Percentiles rank a stretch among this genome's conserved stretches.
phyloP scores from a whole-genome alignment of 106 monocot genomes.

The Dendrobium catenatum region DNA sequence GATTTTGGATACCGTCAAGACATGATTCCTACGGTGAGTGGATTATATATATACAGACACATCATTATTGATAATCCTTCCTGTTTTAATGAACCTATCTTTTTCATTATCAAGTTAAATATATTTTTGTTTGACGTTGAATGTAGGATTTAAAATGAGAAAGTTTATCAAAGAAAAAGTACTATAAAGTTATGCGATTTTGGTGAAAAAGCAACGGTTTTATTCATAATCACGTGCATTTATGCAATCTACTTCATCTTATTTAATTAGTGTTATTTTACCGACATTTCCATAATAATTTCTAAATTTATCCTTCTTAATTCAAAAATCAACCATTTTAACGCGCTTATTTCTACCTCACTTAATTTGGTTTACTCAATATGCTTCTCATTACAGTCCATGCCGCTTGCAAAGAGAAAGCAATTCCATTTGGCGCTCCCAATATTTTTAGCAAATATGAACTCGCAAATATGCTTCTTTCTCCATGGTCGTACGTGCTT shows the following conservation, averaged over 20 bases:
- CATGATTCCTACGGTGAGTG: conserved; percentile 90
- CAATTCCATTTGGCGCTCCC: conserved; percentile 68
- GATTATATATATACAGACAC: neutral
- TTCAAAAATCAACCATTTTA: too few species aligned
- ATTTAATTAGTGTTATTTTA: too few species aligned
- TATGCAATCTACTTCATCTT: too few species aligned
- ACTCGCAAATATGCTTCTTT: conserved; percentile 67
- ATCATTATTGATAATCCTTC: neutral
- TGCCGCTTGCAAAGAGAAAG: conserved; percentile 67
- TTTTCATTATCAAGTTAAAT: neutral
- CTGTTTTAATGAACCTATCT: neutral
- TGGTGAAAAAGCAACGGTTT: conserved; percentile 24
- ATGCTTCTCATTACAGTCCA: conserved; percentile 65
- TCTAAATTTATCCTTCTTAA: too few species aligned
- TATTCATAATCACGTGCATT: too few species aligned
- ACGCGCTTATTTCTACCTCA: too few species aligned
- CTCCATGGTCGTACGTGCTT: conserved; percentile 76
- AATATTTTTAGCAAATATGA: conserved; percentile 49
- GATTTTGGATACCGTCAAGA: conserved; percentile 87
- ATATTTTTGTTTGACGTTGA: neutral
- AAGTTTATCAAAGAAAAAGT: conserved; percentile 79
- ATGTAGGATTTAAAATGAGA: conserved; percentile 91
- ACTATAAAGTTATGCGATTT: conserved; percentile 91
- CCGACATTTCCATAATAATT: too few species aligned
- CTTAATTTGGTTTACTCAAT: conserved; percentile 30